These are phyloP conservation scores for Chalaropsis thielavioides DNA, from an alignment of 2,329 filamentous ascomycete genomes.

Conservation along the genomic window DNA sequence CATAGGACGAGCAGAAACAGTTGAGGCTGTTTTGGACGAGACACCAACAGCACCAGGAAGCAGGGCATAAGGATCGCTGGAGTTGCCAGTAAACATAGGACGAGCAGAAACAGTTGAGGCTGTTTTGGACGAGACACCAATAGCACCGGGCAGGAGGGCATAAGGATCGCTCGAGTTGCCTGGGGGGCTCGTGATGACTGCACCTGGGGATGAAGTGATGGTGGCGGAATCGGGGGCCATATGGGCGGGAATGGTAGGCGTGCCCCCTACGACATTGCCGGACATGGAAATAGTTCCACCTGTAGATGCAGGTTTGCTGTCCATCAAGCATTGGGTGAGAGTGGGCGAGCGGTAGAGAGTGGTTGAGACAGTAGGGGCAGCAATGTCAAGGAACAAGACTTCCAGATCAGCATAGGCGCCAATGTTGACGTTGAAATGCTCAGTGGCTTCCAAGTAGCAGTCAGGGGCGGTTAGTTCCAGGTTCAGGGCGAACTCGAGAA, in stretches of 20 bases:
- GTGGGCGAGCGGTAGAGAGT: conserved; percentile 27
- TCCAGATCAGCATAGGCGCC: conserved; percentile 28
- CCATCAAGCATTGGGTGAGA: conserved; percentile 26
- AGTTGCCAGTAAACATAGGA: not conserved
- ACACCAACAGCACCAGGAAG: not conserved
- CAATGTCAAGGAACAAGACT: conserved; percentile 27
- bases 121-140: not conserved
- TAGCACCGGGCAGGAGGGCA: not conserved
- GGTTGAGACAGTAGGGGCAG: conserved; percentile 30
- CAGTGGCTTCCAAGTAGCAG: conserved; percentile 26
- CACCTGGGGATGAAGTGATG: not conserved
- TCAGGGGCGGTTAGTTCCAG: conserved; percentile 25
- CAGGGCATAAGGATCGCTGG: not conserved
- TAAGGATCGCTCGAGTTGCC: not conserved
- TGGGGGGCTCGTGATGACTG: not conserved
- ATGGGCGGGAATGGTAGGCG: not conserved
- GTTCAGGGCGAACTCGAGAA: conserved; percentile 38
- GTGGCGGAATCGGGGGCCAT: too few species aligned
- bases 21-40: not conserved
- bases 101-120: not conserved
- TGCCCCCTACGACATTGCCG: not conserved
- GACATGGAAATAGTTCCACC: not conserved
- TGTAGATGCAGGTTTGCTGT: conserved; percentile 11
- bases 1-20: not conserved
- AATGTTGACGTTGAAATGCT: conserved; percentile 29